Base-by-base conservation (phyloP, 768 basidiomycete species). In the Collybia sordida region DNA sequence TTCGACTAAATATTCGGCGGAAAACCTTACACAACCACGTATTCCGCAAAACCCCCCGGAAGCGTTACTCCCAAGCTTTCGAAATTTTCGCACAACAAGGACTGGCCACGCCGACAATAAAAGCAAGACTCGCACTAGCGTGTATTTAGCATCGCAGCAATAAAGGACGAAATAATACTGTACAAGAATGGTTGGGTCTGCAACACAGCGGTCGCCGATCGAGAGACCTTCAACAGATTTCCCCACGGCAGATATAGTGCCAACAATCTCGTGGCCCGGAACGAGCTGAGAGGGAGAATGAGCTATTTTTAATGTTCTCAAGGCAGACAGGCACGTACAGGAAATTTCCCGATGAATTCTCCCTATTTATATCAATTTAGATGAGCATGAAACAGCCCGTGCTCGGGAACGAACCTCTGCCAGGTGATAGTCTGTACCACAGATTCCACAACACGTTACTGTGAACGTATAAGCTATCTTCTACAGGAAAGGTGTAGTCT, bases 11-110 rank as follows among this genome's bases (percentile, higher is more conserved):
- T 17, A 15, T 25, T 7, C 7, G n/a, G 28, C 4, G 17, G 34
- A 50, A 36, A 38, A n/a, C 3, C 81, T 61, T 56, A 87, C 87
- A 81, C 84, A 39, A 73, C 73, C 51, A 87, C 77, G 66, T 87
- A 89, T 60, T 88, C 86, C 19, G 86, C 83, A 62, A 90, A 90
- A 23, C 86, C 88, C 41, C 88, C 88, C 36, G 80, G 73, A 54
- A 74, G 58, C 17, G 79, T 83, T 42, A 86, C 80, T 34, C 88
- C 88, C 6, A 81, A 72, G 22, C 82, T 76, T 39, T 77, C 70
- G 64, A 88, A 88, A 66, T 85, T 78, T 61, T 89, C 86, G 61
- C 88, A 90, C 49, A 88, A 66, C 6, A 89, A 70, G 34, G 77
- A 70, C 58, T 85, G 70, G n/a, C 87, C 86, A 28, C 84, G 78